Percentiles rank a stretch among this genome's conserved stretches.
phyloP scores from a whole-genome alignment of 139 green algal genomes.

The Coccomyxa sp. region DNA sequence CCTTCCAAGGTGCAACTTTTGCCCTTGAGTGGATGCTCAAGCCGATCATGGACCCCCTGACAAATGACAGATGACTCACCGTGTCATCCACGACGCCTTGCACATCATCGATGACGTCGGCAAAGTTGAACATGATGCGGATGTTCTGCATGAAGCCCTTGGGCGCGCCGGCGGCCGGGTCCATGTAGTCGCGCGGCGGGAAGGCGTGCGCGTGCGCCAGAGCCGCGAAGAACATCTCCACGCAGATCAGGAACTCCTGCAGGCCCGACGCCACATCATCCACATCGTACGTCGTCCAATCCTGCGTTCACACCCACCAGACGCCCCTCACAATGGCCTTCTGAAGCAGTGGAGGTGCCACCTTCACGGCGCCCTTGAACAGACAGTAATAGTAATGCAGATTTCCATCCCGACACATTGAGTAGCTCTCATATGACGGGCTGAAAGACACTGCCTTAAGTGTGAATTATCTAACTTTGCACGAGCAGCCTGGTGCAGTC shows the following conservation, averaged over 20 bases:
- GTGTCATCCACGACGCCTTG: conserved; percentile 33
- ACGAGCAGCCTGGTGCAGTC: too few species aligned
- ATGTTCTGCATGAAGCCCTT: conserved; percentile 73
- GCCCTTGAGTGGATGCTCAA: too few species aligned
- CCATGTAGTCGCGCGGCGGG: conserved; percentile 77
- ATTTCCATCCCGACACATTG: not conserved
- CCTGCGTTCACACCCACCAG: not conserved
- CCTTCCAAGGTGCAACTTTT: not conserved
- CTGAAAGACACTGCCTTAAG: too few species aligned
- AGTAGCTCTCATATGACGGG: too few species aligned
- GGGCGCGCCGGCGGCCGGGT: conserved; percentile 32
- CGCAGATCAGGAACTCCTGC: conserved; percentile 88
- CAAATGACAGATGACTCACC: conserved; percentile 8
- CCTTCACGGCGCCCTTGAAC: not conserved
- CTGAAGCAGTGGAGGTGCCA: too few species aligned
- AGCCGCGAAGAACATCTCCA: conserved; percentile 96
- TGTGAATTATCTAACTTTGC: too few species aligned
- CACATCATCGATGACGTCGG: conserved; percentile 72
- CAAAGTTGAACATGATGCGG: conserved; percentile 79
- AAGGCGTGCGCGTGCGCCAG: conserved; percentile 89
- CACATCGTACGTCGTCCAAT: conserved; percentile 63
- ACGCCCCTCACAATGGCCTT: too few species aligned
- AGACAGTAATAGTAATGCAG: not conserved
- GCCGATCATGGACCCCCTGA: too few species aligned
- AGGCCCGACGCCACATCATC: conserved; percentile 65